Base-by-base conservation (phyloP, 2,329 filamentous ascomycete genomes). In the Thyridium curvatum region DNA sequence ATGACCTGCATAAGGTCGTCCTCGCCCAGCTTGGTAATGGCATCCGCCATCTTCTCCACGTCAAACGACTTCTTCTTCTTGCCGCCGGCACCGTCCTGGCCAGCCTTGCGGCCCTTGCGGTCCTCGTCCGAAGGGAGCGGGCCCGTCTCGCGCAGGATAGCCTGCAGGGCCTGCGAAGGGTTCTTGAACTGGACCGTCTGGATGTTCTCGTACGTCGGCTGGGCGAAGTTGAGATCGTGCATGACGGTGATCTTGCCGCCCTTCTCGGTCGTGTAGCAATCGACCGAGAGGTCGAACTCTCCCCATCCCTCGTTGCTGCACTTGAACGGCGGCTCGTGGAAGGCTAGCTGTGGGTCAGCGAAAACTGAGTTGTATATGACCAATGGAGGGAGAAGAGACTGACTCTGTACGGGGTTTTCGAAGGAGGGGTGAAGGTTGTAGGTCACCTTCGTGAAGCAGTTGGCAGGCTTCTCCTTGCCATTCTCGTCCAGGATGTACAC, bases 291-390 rank as follows among this genome's bases (percentile, higher is more conserved):
- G 59, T 97, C 93, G 60, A 98, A 98, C 67, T 97, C 93, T 55
- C 93, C 93, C 93, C 93, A 98, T 51, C 93, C 93, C 65, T 96
- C 86, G 64, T 98, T 94, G 47, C 80, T 72, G 63, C 94, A 94
- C 48, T 75, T 76, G 68, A 97, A 98, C 0, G 93, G 93, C 1
- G 89, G 79, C 48, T 85, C 82, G 56, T 82, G 83, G 68, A 95
- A 84, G 17, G 79, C 86, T 93, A 50, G 38, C 6, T 10, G 21
- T 10, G 21, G 10, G 21, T 54, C 36, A 53, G 46, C 44, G n/a
- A 45, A 40, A 13, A 30, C 18, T 16, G 18, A 13, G 13, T 31
- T 9, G 12, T 13, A 29, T 10, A 14, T 7, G 32, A 14, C 26
- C 18, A 38, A 34, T 33, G 14, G 33, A 15, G 21, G 18, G 30